Conservation (phyloP, 257 asterid species). For the Lycium ferocissimum region DNA sequence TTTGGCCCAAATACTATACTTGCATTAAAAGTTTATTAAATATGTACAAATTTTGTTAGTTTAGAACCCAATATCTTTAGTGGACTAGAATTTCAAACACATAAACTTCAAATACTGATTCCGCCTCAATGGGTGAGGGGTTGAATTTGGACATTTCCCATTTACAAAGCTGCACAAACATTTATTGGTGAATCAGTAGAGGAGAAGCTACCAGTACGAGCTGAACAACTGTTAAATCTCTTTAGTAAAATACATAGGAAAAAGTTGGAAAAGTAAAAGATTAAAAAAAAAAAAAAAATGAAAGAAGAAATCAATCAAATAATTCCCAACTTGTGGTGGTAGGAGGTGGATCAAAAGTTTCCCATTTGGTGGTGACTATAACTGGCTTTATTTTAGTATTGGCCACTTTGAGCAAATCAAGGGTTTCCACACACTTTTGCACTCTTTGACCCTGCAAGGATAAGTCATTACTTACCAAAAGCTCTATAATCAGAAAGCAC, state of each 20-base stretch:
- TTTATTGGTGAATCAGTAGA: conserved; percentile 16
- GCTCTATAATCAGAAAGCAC: background rate
- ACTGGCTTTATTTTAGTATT: conserved; percentile 49
- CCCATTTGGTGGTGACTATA: conserved; percentile 52
- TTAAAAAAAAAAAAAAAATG: background rate
- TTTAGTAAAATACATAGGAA: background rate
- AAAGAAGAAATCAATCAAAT: conserved; percentile 49
- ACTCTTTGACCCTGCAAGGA: conserved; percentile 58
- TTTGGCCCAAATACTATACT: no score
- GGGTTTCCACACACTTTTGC: conserved; percentile 69
- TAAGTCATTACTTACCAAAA: background rate
- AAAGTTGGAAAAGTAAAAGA: background rate
- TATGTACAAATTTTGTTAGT: no score
- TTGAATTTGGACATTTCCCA: background rate
- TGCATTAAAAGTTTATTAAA: no score
- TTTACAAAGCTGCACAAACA: background rate
- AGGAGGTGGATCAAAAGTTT: conserved; percentile 48
- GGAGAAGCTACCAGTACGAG: background rate
- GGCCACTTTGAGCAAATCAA: conserved; percentile 59
- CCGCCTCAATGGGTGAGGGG: background rate
- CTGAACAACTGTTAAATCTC: background rate
- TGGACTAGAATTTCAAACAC: no score
- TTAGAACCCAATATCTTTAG: no score
- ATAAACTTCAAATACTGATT: no score
- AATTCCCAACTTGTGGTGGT: conserved; percentile 55